Conservation (phyloP, 495 filamentous ascomycete genomes). For the Neurospora sp. region DNA sequence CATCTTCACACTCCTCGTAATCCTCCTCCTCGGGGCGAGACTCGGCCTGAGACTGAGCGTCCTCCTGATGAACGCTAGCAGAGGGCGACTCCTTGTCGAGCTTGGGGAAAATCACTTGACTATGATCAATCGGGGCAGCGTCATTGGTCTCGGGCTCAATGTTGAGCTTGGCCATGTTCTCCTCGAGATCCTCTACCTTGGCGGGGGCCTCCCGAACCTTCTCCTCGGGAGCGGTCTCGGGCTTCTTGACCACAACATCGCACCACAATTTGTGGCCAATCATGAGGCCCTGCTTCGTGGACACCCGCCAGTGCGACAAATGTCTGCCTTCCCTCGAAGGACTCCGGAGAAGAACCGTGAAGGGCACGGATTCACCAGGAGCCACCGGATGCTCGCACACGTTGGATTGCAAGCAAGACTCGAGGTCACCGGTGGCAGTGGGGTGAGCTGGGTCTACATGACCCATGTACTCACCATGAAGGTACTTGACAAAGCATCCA, state of each 20-base stretch:
- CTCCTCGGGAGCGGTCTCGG: slow-evolving; percentile 8
- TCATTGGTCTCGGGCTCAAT: slow-evolving; percentile 11
- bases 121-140: slow-evolving; percentile 22
- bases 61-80: slow-evolving; percentile 61
- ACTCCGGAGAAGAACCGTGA: slow-evolving; percentile 75
- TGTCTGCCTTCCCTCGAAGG: slow-evolving; percentile 59
- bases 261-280: slow-evolving; percentile 96
- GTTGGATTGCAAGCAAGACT: slow-evolving; percentile 70
- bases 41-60: slow-evolving; percentile 15
- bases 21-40: slow-evolving; percentile 42
- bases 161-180: slow-evolving; percentile 10
- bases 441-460: slow-evolving; percentile 70
- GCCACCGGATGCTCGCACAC: slow-evolving; percentile 56
- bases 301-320: slow-evolving; percentile 96
- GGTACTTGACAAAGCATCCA: slow-evolving; percentile 82
- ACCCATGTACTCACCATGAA: slow-evolving; percentile 92
- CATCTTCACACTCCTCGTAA: slow-evolving; percentile 50
- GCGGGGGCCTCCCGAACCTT: neutral
- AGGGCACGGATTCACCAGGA: slow-evolving; percentile 63
- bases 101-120: slow-evolving; percentile 93
- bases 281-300: slow-evolving; percentile 63
- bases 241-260: slow-evolving; percentile 59
- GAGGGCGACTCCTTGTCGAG: slow-evolving; percentile 89
- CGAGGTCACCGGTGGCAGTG: slow-evolving; percentile 59
- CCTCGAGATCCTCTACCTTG: slow-evolving; percentile 13